Conservation (phyloP, 768 basidiomycete species). For the Tricholoma hemisulphureum region DNA sequence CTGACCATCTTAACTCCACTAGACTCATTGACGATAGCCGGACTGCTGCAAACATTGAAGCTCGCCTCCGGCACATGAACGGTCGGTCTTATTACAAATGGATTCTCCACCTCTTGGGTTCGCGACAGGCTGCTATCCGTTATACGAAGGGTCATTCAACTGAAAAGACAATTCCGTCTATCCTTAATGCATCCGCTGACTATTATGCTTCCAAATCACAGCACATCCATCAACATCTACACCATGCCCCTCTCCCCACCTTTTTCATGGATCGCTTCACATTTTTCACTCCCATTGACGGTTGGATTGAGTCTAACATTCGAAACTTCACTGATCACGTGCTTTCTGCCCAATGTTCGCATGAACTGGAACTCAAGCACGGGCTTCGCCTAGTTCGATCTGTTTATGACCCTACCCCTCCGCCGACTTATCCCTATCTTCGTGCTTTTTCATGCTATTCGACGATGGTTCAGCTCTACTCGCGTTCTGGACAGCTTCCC, state of each 20-base stretch:
- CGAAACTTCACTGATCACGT: neutral
- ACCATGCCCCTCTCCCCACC: neutral
- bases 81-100: constrained; percentile 24
- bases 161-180: constrained; percentile 1
- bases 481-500: constrained; percentile 19
- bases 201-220: no score
- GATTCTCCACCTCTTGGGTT: constrained; percentile 11
- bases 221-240: neutral
- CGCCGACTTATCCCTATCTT: constrained; percentile 17
- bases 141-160: constrained; percentile 10
- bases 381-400: neutral
- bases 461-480: constrained; percentile 19
- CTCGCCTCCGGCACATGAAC: constrained; percentile 15
- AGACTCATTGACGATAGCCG: constrained; percentile 17
- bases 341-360: neutral
- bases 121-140: neutral
- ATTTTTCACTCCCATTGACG: neutral
- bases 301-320: constrained; percentile 22
- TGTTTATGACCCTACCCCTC: constrained; percentile 1
- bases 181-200: no score
- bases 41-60: constrained; percentile 9
- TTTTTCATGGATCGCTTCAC: neutral
- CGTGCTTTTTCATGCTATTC: constrained; percentile 19
- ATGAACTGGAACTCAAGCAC: constrained; percentile 1
- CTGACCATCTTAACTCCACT: constrained; percentile 25